A percentile compares a stretch with the other conserved stretches of the same genome.
Evolutionary conservation across 495 filamentous ascomycete species (phyloP).

Genomic region (Aspergillus campestris): DNA sequence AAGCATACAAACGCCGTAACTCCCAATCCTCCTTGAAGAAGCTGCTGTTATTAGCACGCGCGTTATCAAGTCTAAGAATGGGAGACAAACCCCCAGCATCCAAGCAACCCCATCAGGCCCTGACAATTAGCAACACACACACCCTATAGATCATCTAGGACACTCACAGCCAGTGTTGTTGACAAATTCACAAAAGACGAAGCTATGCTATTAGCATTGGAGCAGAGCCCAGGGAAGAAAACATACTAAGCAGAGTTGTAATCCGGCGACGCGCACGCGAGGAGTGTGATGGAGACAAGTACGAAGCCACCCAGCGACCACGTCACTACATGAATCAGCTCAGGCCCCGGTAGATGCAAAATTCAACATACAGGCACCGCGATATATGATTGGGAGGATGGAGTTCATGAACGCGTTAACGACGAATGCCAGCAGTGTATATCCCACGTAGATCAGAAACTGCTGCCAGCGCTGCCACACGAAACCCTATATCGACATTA

Average conservation of each 20-base stretch:
- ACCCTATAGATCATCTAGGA: not conserved
- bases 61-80: not conserved
- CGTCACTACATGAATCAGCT: too few relatives aligned
- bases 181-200: slow-evolving; percentile 47
- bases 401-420: slow-evolving; percentile 60
- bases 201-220: slow-evolving; percentile 21
- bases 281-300: slow-evolving; percentile 55
- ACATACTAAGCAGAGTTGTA: slow-evolving; percentile 52
- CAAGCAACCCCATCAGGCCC: slow-evolving; percentile 54
- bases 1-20: slow-evolving; percentile 46
- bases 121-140: slow-evolving; percentile 11
- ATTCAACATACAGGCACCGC: slow-evolving; percentile 25
- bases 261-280: slow-evolving; percentile 51
- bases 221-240: slow-evolving; percentile 1
- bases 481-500: slow-evolving; percentile 30
- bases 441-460: slow-evolving; percentile 60
- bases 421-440: slow-evolving; percentile 49
- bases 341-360: not conserved
- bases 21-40: slow-evolving; percentile 49
- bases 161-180: slow-evolving; percentile 46
- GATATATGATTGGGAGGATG: slow-evolving; percentile 55
- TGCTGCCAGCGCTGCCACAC: slow-evolving; percentile 54
- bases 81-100: slow-evolving; percentile 39
- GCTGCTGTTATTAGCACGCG: slow-evolving; percentile 8
- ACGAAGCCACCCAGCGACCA: slow-evolving; percentile 40